Evolutionary conservation across 2,329 filamentous ascomycete genomes (phyloP).

Genomic region (Acrocalymma vagum): DNA sequence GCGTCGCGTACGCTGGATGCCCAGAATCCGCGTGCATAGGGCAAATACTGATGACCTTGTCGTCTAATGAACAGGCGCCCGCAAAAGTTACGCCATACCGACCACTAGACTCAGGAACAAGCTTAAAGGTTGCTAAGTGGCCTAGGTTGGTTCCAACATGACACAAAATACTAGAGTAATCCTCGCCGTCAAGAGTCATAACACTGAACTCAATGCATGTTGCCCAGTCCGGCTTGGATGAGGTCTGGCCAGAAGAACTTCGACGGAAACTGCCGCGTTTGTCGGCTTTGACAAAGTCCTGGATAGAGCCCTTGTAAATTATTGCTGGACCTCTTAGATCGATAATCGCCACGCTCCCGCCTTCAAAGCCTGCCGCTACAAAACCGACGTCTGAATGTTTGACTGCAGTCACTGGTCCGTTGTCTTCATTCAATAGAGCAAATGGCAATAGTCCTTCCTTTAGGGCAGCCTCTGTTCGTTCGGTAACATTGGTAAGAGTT

Average conservation of each 20-base stretch:
- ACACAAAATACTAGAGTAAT: conserved; percentile 92
- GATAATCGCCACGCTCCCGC: conserved; percentile 80
- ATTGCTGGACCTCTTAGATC: conserved; percentile 88
- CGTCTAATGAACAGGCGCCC: conserved; percentile 73
- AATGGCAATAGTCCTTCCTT: conserved; percentile 84
- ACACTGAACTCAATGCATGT: conserved; percentile 86
- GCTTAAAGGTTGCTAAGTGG: conserved; percentile 87
- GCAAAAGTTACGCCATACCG: conserved; percentile 77
- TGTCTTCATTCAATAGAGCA: conserved; percentile 81
- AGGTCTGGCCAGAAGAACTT: conserved; percentile 60
- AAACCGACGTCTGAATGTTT: conserved; percentile 94
- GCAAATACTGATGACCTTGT: conserved; percentile 74
- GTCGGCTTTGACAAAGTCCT: conserved; percentile 78
- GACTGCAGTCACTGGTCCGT: conserved; percentile 80
- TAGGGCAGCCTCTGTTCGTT: conserved; percentile 74
- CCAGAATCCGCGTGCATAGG: conserved; percentile 84
- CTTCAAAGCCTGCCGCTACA: conserved; percentile 84
- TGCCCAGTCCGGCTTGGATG: conserved; percentile 72
- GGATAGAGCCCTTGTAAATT: conserved; percentile 77
- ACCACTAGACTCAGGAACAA: conserved; percentile 75
- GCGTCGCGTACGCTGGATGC: conserved; percentile 77
- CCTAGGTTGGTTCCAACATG: conserved; percentile 90
- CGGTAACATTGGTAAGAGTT: conserved; percentile 75
- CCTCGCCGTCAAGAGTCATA: conserved; percentile 90
- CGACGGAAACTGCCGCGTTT: conserved; percentile 77